Evolutionary conservation across 495 filamentous ascomycete species (phyloP), one percentile per base, ranked within the genome.

Genomic region (Xeromyces bisporus): DNA sequence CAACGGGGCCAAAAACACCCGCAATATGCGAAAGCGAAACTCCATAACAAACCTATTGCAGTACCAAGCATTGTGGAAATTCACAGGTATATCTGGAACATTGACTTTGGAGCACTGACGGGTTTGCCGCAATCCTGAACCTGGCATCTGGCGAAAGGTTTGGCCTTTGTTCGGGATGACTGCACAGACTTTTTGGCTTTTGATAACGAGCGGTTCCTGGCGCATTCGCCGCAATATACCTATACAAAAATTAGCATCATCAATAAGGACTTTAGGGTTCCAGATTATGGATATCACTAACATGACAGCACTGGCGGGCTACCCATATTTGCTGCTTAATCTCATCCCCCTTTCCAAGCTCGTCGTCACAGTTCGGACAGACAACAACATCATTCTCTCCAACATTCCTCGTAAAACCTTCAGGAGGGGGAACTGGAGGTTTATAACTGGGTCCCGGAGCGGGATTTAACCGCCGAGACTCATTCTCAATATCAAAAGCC

Each of bases 191-290:
- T 62, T 36, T 52, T 60, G 14, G 48, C 51, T 34, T 47, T 59
- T 3, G 53, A 42, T 5, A 50, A 18, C 3, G 48, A 53, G 3
- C 75, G 63, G 26, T 71, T 56, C 21, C 58, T 60, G 10, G 65
- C 62, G 40, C 77, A 83, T 35, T 67, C 64, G 25, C 77, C 77
- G 46, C 77, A 83, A 42, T 80, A 83, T 3, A 77, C 75, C 76
- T 81, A 36, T 14, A 26, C 15, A 21, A 32, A 17, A 13, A 16
- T 44, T 35, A 43, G 28, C 24, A 30, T 28, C 18, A 21, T 18
- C 8, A 13, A 16, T 21, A 34, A 26, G 24, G 9, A 27, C 18
- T 1, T 3, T 15, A 18, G 8, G n/a, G 18, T 16, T 21, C 12
- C 33, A 15, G 5, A 15, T 12, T n/a, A 36, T 1, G n/a, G 14